Evolutionary conservation across 805 yeast genomes (phyloP).

Genomic region (Cyberlindnera xylosilytica): DNA sequence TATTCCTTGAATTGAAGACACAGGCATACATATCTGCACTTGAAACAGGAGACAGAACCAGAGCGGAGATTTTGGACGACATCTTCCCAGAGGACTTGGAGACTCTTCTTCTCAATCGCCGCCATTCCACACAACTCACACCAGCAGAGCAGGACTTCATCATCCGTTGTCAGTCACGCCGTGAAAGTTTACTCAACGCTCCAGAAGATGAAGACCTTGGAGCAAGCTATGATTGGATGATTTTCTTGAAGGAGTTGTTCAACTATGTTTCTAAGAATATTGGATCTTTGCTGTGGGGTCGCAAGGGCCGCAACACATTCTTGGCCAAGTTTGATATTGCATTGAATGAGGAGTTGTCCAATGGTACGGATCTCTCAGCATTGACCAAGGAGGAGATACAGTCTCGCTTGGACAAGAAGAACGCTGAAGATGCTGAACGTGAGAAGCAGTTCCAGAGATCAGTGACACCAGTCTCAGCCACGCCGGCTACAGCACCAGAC

Average conservation of each 20-base stretch:
- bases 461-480: not conserved
- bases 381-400: conserved; percentile 25
- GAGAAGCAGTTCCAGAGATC: conserved; percentile 5
- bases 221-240: conserved; percentile 81
- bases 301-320: conserved; percentile 34
- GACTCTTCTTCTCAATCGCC: conserved; percentile 34
- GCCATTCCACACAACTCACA: conserved; percentile 40
- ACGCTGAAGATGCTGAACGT: conserved; percentile 16
- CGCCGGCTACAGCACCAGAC: not conserved
- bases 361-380: conserved; percentile 5
- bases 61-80: conserved; percentile 66
- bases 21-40: conserved; percentile 92
- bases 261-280: conserved; percentile 76
- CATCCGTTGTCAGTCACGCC: conserved; percentile 67
- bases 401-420: conserved; percentile 16
- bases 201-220: conserved; percentile 50
- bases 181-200: conserved; percentile 51
- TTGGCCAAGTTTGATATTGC: conserved; percentile 14
- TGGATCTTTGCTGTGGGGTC: conserved; percentile 72
- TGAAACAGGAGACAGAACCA: conserved; percentile 56
- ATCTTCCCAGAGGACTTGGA: conserved; percentile 70
- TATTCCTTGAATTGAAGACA: conserved; percentile 85
- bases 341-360: not conserved
- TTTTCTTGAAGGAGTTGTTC: conserved; percentile 72
- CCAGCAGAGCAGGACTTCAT: conserved; percentile 82